Evolutionary conservation across 1,139 yeast species (phyloP), one percentile per base, ranked within the genome.

Genomic region (Yamadazyma dushanensis): DNA sequence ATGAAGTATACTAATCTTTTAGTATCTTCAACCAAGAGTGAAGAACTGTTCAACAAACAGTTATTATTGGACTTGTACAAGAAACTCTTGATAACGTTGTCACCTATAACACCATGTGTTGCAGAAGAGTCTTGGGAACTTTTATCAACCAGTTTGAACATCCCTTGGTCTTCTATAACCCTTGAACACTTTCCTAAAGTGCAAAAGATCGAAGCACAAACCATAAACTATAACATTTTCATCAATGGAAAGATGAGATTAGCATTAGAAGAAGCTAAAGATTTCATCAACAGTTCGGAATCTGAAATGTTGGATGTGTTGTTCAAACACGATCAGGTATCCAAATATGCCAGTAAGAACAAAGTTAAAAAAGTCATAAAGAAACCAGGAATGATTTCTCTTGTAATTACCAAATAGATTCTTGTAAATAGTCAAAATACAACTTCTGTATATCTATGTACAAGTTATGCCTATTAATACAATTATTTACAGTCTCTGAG

Each of bases 111-210:
- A 0, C 98, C 98, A 0, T 75, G 83, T 10, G 73, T 80, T 5
- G 77, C 90, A 1, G 97, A 90, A 51, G 97, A 92, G 58, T 73
- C 84, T 26, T 83, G 94, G 82, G 86, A 83, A 42, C 47, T 57
- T 2, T 50, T 86, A 3, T 66, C 61, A 8, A 33, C 41, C 1
- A 54, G 58, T 2, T 51, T 58, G 21, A 53, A 53, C 0, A 34
- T 39, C 16, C 45, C 54, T 1, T 75, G 83, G 77, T 53, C 54
- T 6, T 75, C 89, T 0, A 68, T 87, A 8, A 78, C 84, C 52
- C 51, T 57, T 22, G 61, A 74, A 32, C 50, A 46, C 16, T 84
- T 80, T 76, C 94, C 94, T 1, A 49, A 48, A 9, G 37, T 56
- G 1, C 67, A 66, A 40, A 53, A 54, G 2, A 51, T 69, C 8